Evolutionary conservation across 2,329 filamentous ascomycete genomes (phyloP).

Genomic region (Botrytis medusae): DNA sequence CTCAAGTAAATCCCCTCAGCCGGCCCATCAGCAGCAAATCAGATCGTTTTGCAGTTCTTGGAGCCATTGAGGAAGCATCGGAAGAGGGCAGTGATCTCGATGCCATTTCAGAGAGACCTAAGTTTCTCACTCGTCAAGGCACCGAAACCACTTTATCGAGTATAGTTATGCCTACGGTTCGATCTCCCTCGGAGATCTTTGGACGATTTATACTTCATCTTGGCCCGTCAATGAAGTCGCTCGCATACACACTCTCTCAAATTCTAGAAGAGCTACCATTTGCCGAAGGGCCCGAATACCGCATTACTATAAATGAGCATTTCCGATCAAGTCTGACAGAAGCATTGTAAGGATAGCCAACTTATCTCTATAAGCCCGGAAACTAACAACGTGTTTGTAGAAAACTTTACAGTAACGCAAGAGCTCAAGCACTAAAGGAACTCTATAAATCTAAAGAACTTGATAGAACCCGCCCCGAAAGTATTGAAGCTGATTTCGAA

Average conservation of each 20-base stretch:
- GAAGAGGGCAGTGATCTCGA: slow-evolving; percentile 56
- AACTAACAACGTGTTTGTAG: slow-evolving; percentile 22
- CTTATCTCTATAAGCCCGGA: not conserved
- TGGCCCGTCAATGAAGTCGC: slow-evolving; percentile 91
- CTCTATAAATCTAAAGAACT: slow-evolving; percentile 81
- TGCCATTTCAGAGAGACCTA: slow-evolving; percentile 33
- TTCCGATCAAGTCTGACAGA: slow-evolving; percentile 78
- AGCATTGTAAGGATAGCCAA: slow-evolving; percentile 55
- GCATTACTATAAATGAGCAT: slow-evolving; percentile 74
- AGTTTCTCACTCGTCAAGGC: slow-evolving; percentile 24
- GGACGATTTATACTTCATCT: slow-evolving; percentile 84
- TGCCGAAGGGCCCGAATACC: slow-evolving; percentile 62
- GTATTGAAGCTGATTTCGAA: slow-evolving; percentile 88
- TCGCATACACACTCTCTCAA: slow-evolving; percentile 87
- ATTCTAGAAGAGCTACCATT: slow-evolving; percentile 88
- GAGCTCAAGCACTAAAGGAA: slow-evolving; percentile 71
- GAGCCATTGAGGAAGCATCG: slow-evolving; percentile 62
- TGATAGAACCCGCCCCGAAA: slow-evolving; percentile 64
- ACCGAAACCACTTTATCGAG: slow-evolving; percentile 31
- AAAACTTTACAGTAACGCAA: slow-evolving; percentile 72
- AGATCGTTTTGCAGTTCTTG: slow-evolving; percentile 51
- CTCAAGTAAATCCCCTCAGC: not conserved
- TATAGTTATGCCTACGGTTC: slow-evolving; percentile 45
- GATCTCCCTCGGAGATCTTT: slow-evolving; percentile 80
- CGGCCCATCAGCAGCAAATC: slow-evolving; percentile 43